These are phyloP conservation scores for Martiniozyma abietophila DNA, from an alignment of 805 yeast species.

Conservation along the genomic window DNA sequence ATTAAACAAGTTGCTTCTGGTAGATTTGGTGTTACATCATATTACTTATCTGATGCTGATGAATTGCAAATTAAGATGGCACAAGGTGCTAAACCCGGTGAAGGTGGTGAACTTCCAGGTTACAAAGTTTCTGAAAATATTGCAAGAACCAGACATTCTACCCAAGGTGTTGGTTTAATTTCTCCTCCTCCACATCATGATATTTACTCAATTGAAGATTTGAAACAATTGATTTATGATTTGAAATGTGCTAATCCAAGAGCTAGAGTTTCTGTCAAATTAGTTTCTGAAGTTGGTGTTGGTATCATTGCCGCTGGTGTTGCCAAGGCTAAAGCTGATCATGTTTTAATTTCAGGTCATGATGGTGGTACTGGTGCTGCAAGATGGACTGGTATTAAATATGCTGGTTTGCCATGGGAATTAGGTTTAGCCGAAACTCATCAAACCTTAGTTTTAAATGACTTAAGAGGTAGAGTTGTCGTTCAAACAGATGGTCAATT, in stretches of 20 bases:
- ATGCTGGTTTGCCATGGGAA: slow-evolving; percentile 99
- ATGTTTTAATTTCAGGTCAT: slow-evolving; percentile 90
- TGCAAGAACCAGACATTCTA: slow-evolving; percentile 94
- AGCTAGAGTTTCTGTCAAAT: slow-evolving; percentile 92
- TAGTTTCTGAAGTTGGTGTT: slow-evolving; percentile 97
- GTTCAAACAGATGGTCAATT: slow-evolving; percentile 99
- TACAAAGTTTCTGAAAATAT: slow-evolving; percentile 81
- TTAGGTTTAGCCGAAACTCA: slow-evolving; percentile 97
- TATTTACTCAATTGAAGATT: slow-evolving; percentile 94
- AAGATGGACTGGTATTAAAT: slow-evolving; percentile 91
- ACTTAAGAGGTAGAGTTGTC: slow-evolving; percentile 88
- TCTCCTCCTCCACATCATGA: slow-evolving; percentile 99
- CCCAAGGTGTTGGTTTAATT: slow-evolving; percentile 93
- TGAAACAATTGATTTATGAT: slow-evolving; percentile 93
- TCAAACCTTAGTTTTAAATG: slow-evolving; percentile 92
- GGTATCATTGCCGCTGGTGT: slow-evolving; percentile 99
- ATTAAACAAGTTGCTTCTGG: slow-evolving; percentile 98
- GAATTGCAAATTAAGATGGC: slow-evolving; percentile 98
- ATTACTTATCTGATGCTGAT: slow-evolving; percentile 91
- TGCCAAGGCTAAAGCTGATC: slow-evolving; percentile 98
- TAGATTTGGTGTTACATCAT: slow-evolving; percentile 94
- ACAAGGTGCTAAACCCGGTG: slow-evolving; percentile 99
- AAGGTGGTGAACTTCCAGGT: slow-evolving; percentile 98
- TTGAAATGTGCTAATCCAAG: slow-evolving; percentile 95
- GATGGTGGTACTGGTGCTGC: slow-evolving; percentile 99